phyloP scores from a whole-genome alignment of 495 filamentous ascomycete species.

The Friedmanniomyces simplex region DNA sequence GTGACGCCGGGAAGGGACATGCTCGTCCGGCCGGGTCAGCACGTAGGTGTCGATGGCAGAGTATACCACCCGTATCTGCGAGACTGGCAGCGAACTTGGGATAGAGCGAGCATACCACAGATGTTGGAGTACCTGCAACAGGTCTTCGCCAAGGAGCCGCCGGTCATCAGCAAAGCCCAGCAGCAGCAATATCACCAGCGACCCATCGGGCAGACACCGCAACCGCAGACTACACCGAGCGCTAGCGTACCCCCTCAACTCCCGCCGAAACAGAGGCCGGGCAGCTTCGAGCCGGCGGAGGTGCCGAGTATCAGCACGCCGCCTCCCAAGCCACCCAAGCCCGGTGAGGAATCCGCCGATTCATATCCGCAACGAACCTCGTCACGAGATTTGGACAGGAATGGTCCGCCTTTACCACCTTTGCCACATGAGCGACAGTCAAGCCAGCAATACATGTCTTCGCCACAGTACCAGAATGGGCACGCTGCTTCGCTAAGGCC shows the following conservation, averaged over 20 bases:
- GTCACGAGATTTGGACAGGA: background rate
- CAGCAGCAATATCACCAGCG: slow-evolving; percentile 34
- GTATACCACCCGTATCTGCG: slow-evolving; percentile 94
- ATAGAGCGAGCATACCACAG: slow-evolving; percentile 75
- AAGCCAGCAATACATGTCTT: slow-evolving; percentile 8
- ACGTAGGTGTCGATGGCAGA: slow-evolving; percentile 88
- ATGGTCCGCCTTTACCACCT: slow-evolving; percentile 20
- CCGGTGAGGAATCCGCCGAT: slow-evolving; percentile 16
- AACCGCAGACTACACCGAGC: slow-evolving; percentile 28
- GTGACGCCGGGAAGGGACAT: slow-evolving; percentile 82
- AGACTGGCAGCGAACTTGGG: slow-evolving; percentile 79
- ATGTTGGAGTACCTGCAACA: slow-evolving; percentile 74
- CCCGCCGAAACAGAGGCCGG: slow-evolving; percentile 31
- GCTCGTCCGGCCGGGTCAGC: slow-evolving; percentile 80
- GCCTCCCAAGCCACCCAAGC: slow-evolving; percentile 31
- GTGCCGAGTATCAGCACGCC: slow-evolving; percentile 2
- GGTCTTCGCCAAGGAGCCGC: slow-evolving; percentile 89
- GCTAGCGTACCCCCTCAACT: slow-evolving; percentile 26
- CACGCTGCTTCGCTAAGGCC: slow-evolving; percentile 4
- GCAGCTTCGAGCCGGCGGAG: background rate
- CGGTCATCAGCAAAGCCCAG: slow-evolving; percentile 60
- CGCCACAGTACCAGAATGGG: slow-evolving; percentile 4
- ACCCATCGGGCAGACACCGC: slow-evolving; percentile 27
- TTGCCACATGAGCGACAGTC: slow-evolving; percentile 17
- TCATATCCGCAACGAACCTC: background rate